Evolutionary conservation across 768 basidiomycete species (phyloP).

Genomic region (Pisolithus orientalis): DNA sequence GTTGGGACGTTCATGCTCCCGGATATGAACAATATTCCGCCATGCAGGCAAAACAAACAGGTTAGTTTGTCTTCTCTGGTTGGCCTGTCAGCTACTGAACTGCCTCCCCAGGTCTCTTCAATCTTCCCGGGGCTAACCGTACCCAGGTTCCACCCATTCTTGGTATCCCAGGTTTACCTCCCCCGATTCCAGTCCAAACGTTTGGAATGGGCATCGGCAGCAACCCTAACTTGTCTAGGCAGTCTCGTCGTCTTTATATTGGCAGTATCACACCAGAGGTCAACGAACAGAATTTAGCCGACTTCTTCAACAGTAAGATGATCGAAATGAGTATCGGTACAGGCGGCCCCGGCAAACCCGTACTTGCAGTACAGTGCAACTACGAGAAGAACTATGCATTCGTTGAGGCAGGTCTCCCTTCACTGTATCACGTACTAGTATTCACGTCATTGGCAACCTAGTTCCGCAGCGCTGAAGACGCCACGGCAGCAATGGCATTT

Average conservation of each 20-base stretch:
- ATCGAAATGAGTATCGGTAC: slow-evolving; percentile 85
- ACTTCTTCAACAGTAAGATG: slow-evolving; percentile 97
- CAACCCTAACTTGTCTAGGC: slow-evolving; percentile 86
- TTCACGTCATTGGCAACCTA: slow-evolving; percentile 29
- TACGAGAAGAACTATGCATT: slow-evolving; percentile 99
- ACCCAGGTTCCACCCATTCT: slow-evolving; percentile 82
- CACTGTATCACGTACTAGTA: background rate
- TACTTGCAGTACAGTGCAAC: slow-evolving; percentile 91
- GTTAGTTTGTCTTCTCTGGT: background rate
- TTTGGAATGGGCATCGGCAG: slow-evolving; percentile 84
- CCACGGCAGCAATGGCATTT: slow-evolving; percentile 93
- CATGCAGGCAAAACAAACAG: slow-evolving; percentile 90
- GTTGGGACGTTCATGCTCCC: slow-evolving; percentile 95
- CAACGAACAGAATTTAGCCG: slow-evolving; percentile 85
- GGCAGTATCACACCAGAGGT: slow-evolving; percentile 91
- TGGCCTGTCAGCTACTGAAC: slow-evolving; percentile 8
- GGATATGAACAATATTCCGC: slow-evolving; percentile 95
- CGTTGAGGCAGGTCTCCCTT: slow-evolving; percentile 68
- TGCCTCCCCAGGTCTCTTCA: slow-evolving; percentile 71
- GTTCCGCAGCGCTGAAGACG: slow-evolving; percentile 98
- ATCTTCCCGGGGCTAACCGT: slow-evolving; percentile 90
- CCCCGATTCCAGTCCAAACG: slow-evolving; percentile 76
- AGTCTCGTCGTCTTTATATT: slow-evolving; percentile 85
- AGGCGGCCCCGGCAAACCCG: slow-evolving; percentile 80
- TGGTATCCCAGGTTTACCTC: slow-evolving; percentile 73